Evolutionary conservation across 306 rosid species (phyloP).

Genomic region (cucumber (Cucumis sativus)): Cucumber_9930_V3 NC_026657.2:31154501-31155000

Average conservation of each 20-base stretch:
- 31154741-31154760: neutral
- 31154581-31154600: conserved; percentile 6
- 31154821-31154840: conserved; percentile 29
- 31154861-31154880: conserved; percentile 10
- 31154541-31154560: neutral
- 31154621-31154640: neutral
- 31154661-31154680: neutral
- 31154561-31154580: conserved; percentile 8
- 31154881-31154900: neutral
- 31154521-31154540: neutral
- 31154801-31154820: conserved; percentile 36
- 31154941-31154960: neutral
- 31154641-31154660: neutral
- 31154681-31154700: neutral
- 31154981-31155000: neutral
- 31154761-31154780: conserved; percentile 43
- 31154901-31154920: neutral
- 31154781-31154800: conserved; percentile 58
- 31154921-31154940: neutral
- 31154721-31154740: conserved; percentile 16
- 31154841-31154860: conserved; percentile 2
- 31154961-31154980: neutral
- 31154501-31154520: neutral
- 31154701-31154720: conserved; percentile 3
- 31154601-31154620: conserved; percentile 6